Base-by-base conservation (phyloP, 2,329 filamentous ascomycete species). In the Phialophora chinensis region DNA sequence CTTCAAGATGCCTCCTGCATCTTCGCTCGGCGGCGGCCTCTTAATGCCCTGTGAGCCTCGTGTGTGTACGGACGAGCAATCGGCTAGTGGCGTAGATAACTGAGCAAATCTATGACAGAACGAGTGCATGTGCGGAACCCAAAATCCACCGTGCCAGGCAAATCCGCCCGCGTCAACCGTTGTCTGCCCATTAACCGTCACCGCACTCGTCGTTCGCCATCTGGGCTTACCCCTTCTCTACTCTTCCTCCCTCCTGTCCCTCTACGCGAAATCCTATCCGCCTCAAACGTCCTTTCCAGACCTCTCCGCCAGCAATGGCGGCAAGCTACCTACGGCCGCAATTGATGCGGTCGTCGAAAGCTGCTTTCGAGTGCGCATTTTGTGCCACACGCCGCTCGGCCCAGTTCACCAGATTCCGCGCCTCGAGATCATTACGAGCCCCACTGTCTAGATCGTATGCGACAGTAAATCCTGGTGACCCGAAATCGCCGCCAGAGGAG, bases 311-410 rank as follows among this genome's bases (percentile, higher is more conserved):
- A 62, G 63, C 50, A 38, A 73, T 72, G 70, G 71, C 69, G 66
- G 67, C 67, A 52, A 71, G 71, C 58, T 70, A 66, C 65, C 62
- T 73, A 63, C 66, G 69, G 64, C 70, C 70, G 60, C 69, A 70
- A 42, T 60, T 73, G 60, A 60, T 73, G 53, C 71, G 71, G 20
- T 67, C 67, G 29, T 85, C 86, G 66, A 85, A 85, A 77, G 80
- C 84, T 72, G 83, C 84, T 71, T 80, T 85, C 74, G 83, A 84
- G 75, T 79, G 81, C 73, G 79, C 84, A 68, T 78, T 84, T 62
- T 82, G 83, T 74, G 79, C 82, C 25, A 65, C 61, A 69, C 80
- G 81, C 79, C 75, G 69, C 65, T 62, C 68, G n/a, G 62, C 80
- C 76, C 71, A 76, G 73, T 75, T 79, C 73, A 64, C 78, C 75